A percentile compares a stretch with the other conserved stretches of the same genome.
These are phyloP conservation scores for Spatholobus suberectus DNA, from an alignment of 306 rosid genomes.

Conservation along the genomic window DNA sequence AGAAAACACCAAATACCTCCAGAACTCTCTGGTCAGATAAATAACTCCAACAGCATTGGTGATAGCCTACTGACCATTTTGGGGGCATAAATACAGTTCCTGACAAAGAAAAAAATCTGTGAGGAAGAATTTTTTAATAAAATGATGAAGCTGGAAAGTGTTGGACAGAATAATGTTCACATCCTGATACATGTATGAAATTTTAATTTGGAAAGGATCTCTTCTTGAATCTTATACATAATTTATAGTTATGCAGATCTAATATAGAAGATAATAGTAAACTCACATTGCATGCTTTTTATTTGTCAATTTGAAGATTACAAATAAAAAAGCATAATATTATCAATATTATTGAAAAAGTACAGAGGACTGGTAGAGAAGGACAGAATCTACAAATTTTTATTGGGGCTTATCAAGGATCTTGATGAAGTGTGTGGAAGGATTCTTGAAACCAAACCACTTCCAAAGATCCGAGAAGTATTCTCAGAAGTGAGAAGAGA, in stretches of 20 bases:
- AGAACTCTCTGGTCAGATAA: constrained; percentile 73
- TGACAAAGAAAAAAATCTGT: constrained; percentile 32
- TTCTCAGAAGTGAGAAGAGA: too few relatives aligned
- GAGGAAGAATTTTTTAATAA: constrained; percentile 27
- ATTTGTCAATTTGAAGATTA: constrained; percentile 21
- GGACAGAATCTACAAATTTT: too few relatives aligned
- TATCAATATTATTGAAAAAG: too few relatives aligned
- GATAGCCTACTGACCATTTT: constrained; percentile 93
- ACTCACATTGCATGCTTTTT: neutral
- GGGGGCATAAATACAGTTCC: constrained; percentile 90
- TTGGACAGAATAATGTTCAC: constrained; percentile 11
- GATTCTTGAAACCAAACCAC: too few relatives aligned
- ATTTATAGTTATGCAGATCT: neutral
- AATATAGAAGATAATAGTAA: neutral
- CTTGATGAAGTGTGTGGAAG: too few relatives aligned
- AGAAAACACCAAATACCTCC: constrained; percentile 56
- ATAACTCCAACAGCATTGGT: constrained; percentile 93
- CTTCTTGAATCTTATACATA: constrained; percentile 9
- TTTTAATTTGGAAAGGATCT: neutral
- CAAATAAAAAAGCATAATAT: neutral
- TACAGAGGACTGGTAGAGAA: too few relatives aligned
- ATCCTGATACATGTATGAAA: neutral
- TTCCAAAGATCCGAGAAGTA: too few relatives aligned
- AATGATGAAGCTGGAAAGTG: constrained; percentile 5
- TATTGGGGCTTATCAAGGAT: too few relatives aligned